Conservation (phyloP, 2,329 filamentous ascomycete genomes). For the Emergomyces africanus region DNA sequence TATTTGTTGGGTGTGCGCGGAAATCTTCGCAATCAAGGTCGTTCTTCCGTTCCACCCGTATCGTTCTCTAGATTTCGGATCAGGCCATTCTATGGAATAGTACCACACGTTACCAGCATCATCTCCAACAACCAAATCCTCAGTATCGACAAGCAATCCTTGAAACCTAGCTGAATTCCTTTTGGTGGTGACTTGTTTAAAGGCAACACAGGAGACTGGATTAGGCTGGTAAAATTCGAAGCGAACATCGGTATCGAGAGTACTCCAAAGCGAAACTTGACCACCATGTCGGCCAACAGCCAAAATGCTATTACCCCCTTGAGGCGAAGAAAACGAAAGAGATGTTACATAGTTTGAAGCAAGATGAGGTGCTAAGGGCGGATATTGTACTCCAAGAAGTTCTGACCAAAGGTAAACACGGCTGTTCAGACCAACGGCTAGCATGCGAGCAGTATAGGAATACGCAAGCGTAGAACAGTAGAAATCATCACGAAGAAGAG, state of each 20-base stretch:
- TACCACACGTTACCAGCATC: conserved; percentile 73
- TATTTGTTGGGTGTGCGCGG: conserved; percentile 74
- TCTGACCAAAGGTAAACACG: conserved; percentile 87
- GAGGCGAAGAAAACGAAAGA: conserved; percentile 73
- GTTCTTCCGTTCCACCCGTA: conserved; percentile 67
- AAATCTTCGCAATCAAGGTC: conserved; percentile 63
- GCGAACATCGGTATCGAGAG: conserved; percentile 50
- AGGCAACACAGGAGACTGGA: conserved; percentile 67
- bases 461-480: conserved; percentile 90
- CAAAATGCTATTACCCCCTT: conserved; percentile 66
- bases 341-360: conserved; percentile 56
- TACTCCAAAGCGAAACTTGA: conserved; percentile 63
- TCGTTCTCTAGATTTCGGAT: conserved; percentile 43
- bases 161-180: conserved; percentile 37
- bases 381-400: conserved; percentile 48
- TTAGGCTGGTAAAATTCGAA: conserved; percentile 62
- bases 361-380: conserved; percentile 41
- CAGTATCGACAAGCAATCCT: conserved; percentile 47
- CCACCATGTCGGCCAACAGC: conserved; percentile 74
- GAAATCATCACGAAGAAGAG: conserved; percentile 81
- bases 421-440: conserved; percentile 72
- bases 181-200: conserved; percentile 52
- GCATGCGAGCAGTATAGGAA: conserved; percentile 56
- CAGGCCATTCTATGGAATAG: conserved; percentile 77
- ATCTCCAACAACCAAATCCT: conserved; percentile 79